Percentiles rank a stretch among this genome's conserved stretches.
phyloP scores from a whole-genome alignment of 805 yeast species.

The Jamesozyma lodderae region DNA sequence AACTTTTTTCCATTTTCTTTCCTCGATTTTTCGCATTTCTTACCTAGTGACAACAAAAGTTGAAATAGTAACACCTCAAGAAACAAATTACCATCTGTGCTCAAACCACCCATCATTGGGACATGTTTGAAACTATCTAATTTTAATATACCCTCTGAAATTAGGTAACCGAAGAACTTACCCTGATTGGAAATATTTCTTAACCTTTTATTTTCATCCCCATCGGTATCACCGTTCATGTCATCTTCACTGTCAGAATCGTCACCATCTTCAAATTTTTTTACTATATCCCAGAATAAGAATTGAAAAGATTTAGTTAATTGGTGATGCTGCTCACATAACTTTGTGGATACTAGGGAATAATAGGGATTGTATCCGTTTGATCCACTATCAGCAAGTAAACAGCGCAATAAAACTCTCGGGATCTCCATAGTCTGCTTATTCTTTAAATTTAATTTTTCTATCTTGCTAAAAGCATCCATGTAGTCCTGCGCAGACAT shows the following conservation, averaged over 20 bases:
- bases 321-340: conserved; percentile 60
- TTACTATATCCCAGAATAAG: conserved; percentile 76
- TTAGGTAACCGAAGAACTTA: conserved; percentile 65
- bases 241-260: conserved; percentile 29
- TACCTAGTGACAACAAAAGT: conserved; percentile 55
- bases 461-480: conserved; percentile 77
- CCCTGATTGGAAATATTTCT: conserved; percentile 65
- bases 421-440: conserved; percentile 85
- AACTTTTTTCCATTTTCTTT: conserved; percentile 26
- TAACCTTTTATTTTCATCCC: conserved; percentile 47
- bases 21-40: conserved; percentile 44
- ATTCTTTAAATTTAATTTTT: conserved; percentile 67
- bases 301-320: conserved; percentile 82
- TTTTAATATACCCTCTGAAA: conserved; percentile 65
- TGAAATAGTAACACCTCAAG: conserved; percentile 66
- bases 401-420: conserved; percentile 75
- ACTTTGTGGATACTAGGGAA: conserved; percentile 64
- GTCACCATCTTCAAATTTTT: conserved; percentile 54
- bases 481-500: conserved; percentile 92
- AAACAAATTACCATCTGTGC: conserved; percentile 54
- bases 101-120: conserved; percentile 60
- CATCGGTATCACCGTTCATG: conserved; percentile 29
- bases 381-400: conserved; percentile 49
- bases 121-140: conserved; percentile 65
- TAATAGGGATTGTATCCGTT: conserved; percentile 84